Conservation (phyloP, 768 basidiomycete species). For the Coprinellus micaceus region DNA sequence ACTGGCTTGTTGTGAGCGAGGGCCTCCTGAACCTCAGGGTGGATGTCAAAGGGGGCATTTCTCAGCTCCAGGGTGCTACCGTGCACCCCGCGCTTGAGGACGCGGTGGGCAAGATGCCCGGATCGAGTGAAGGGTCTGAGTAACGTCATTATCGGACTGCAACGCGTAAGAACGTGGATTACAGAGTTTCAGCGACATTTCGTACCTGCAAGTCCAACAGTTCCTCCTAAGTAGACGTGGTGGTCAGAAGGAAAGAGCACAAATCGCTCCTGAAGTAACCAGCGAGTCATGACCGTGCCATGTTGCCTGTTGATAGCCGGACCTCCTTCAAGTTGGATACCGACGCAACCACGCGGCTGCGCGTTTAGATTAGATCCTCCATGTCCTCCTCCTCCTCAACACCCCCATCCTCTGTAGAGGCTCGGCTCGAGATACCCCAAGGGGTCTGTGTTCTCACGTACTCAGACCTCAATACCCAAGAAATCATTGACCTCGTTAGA, state of each 20-base stretch:
- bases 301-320: background rate
- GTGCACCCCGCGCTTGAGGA: background rate
- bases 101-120: background rate
- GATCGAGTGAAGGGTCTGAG: background rate
- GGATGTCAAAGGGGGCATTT: constrained; percentile 55
- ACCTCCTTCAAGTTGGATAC: background rate
- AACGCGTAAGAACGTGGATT: no score
- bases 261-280: no score
- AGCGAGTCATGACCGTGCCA: background rate
- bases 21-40: constrained; percentile 83
- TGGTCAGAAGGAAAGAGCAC: background rate
- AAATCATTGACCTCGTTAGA: constrained; percentile 59
- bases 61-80: constrained; percentile 2
- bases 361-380: background rate
- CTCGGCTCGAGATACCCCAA: constrained; percentile 36
- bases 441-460: constrained; percentile 61
- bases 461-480: constrained; percentile 49
- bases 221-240: no score
- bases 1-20: constrained; percentile 61
- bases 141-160: background rate
- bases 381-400: constrained; percentile 2
- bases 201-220: no score
- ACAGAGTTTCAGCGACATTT: no score
- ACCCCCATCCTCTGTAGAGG: constrained; percentile 41
- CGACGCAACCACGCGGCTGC: background rate